phyloP scores from a whole-genome alignment of 139 green algal species.

The Monoraphidium neglectum region DNA sequence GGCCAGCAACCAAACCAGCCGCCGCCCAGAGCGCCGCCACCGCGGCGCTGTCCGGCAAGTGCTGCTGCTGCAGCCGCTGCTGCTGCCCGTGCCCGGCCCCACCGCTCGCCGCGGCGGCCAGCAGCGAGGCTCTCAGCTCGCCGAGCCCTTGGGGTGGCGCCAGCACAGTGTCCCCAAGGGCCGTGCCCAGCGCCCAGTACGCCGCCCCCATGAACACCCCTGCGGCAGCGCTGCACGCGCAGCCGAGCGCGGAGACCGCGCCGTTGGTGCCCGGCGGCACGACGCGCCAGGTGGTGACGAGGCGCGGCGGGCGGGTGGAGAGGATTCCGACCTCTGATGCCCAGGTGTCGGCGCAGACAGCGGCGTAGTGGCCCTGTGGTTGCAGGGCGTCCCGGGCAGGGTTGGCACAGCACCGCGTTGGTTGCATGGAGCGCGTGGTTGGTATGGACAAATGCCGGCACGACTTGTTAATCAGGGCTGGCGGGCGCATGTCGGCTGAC shows the following conservation, averaged over 20 bases:
- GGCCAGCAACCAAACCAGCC: conserved; percentile 39
- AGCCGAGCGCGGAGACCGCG: conserved; percentile 65
- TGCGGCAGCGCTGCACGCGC: conserved; percentile 54
- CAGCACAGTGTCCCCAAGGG: not conserved
- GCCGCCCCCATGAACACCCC: conserved; percentile 66
- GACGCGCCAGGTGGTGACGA: conserved; percentile 63
- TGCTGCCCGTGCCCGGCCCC: not conserved
- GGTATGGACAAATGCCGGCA: no score
- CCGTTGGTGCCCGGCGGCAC: conserved; percentile 74
- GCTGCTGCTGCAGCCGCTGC: not conserved
- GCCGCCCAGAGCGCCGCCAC: conserved; percentile 20
- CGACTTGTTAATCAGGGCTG: no score
- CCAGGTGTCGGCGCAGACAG: conserved; percentile 87
- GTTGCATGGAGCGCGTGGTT: conserved; percentile 28
- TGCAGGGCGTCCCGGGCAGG: not conserved
- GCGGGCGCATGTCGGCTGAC: no score
- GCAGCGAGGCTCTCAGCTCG: not conserved
- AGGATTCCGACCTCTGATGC: conserved; percentile 83
- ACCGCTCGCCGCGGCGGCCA: not conserved
- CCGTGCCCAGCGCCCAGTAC: conserved; percentile 16
- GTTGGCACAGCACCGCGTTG: not conserved
- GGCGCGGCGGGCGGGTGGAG: conserved; percentile 44
- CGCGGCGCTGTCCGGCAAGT: not conserved
- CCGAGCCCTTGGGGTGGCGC: not conserved
- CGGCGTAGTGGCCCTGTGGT: conserved; percentile 75